Percentiles rank a stretch among this genome's conserved stretches.
These are phyloP conservation scores for Gnaphalium uliginosum DNA, from an alignment of 129 eudicot genomes.

Conservation along the genomic window DNA sequence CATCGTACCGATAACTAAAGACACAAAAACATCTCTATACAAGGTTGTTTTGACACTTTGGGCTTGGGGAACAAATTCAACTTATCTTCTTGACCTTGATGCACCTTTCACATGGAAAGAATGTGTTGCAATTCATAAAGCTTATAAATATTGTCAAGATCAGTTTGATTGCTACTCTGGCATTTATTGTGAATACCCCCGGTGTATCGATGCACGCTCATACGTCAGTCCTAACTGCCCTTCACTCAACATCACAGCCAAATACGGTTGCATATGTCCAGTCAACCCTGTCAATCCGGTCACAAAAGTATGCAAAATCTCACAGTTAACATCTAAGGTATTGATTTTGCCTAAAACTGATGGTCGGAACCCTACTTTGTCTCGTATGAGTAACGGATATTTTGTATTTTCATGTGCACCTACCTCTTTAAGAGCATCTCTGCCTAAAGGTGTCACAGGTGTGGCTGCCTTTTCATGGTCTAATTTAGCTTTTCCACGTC, in stretches of 20 bases:
- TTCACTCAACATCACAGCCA: constrained; percentile 5
- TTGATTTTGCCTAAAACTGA: constrained; percentile 16
- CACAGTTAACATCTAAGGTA: not conserved
- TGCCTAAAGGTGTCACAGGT: constrained; percentile 38
- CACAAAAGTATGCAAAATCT: not conserved
- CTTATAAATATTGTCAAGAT: not conserved
- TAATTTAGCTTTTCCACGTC: constrained; percentile 34
- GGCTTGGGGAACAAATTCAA: not conserved
- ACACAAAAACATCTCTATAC: constrained; percentile 1
- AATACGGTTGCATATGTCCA: constrained; percentile 4
- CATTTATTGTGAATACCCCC: not conserved
- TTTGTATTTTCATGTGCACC: constrained; percentile 46
- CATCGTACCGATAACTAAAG: not conserved
- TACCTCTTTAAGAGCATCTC: constrained; percentile 19
- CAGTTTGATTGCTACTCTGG: not conserved
- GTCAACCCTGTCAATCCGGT: not conserved
- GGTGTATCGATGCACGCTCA: not conserved
- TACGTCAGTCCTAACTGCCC: not conserved
- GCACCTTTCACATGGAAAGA: constrained; percentile 9
- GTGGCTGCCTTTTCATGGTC: constrained; percentile 44
- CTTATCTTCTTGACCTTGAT: constrained; percentile 8
- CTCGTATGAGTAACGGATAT: not conserved
- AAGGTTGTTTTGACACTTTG: constrained; percentile 1
- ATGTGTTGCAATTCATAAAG: not conserved
- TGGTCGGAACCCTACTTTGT: constrained; percentile 26